Evolutionary conservation across 2,329 filamentous ascomycete genomes (phyloP), one percentile per base, ranked within the genome.

Genomic region (Pseudogymnoascus sp.): DNA sequence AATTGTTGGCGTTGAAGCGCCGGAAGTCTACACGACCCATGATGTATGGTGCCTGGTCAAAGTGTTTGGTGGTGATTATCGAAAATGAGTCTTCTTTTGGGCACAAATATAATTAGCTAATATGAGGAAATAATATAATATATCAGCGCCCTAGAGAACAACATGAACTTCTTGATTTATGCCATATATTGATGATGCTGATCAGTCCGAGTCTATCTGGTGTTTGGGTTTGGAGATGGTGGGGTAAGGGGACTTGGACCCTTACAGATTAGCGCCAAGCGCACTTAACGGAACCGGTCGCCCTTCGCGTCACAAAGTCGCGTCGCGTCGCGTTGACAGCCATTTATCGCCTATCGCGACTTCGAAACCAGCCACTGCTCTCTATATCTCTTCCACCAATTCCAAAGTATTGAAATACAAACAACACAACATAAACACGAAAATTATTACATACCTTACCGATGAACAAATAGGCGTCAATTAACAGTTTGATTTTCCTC

Each of bases 1-100:
- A 71, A 76, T 88, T 88, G 69, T 86, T 72, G 36, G 55, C 59
- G 60, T 72, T 67, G 16, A 69, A 61, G 9, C 64, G 68, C 28
- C 67, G 67, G 30, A 72, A 61, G 25, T 66, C 60, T 16, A 58
- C 65, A 9, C 67, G 67, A 36, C 58, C 38, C 68, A 71, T 71
- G 12, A 11, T 55, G 33, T 39, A 38, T 14, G n/a, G 5, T 19
- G n/a, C 11, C 19, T 62, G 23, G 25, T 12, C 9, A 30, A 30
- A 12, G 25, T 52, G 8, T n/a, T 30, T 30, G 9, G n/a, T 55
- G 11, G 49, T 55, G 5, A 33, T 33, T 55, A 33, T 33, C 28
- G 28, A 33, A 22, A 30, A 33, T 16, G n/a, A 3, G 2, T 30
- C 8, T 33, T 52, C n/a, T 33, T 28, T 19, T 12, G 28, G 25